phyloP scores from a whole-genome alignment of 495 filamentous ascomycete species.

The Hypomontagnella monticulosa region DNA sequence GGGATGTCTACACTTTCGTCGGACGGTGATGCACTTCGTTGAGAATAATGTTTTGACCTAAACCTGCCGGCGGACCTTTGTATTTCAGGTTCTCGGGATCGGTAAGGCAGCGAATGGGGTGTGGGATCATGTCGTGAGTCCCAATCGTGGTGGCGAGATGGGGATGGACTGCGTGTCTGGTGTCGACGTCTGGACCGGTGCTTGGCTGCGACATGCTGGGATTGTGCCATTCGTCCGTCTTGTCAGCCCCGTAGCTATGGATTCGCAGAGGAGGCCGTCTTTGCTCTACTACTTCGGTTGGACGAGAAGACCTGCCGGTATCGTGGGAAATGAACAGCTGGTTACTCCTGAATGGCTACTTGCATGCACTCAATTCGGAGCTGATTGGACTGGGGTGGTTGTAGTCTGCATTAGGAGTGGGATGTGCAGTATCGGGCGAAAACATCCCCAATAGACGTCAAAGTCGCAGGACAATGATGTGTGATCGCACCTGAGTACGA shows the following conservation, averaged over 20 bases:
- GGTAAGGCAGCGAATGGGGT: slow-evolving; percentile 56
- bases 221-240: slow-evolving; percentile 56
- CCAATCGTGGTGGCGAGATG: slow-evolving; percentile 55
- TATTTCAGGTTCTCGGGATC: slow-evolving; percentile 45
- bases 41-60: slow-evolving; percentile 38
- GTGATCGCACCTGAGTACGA: slow-evolving; percentile 41
- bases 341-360: slow-evolving; percentile 50
- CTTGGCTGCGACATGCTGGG: slow-evolving; percentile 46
- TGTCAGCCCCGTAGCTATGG: slow-evolving; percentile 50
- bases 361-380: slow-evolving; percentile 41
- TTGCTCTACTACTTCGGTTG: slow-evolving; percentile 43
- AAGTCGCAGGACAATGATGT: slow-evolving; percentile 39
- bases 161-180: slow-evolving; percentile 47
- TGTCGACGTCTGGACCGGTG: slow-evolving; percentile 47
- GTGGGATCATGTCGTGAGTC: slow-evolving; percentile 44
- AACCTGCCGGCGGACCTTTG: slow-evolving; percentile 40
- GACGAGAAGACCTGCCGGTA: slow-evolving; percentile 43
- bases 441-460: slow-evolving; percentile 47
- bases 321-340: slow-evolving; percentile 47
- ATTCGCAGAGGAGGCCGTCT: slow-evolving; percentile 42
- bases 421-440: slow-evolving; percentile 48
- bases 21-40: slow-evolving; percentile 33
- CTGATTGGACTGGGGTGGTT: slow-evolving; percentile 45
- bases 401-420: slow-evolving; percentile 49
- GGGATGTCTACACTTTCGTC: slow-evolving; percentile 32